phyloP scores from a whole-genome alignment of 2,329 filamentous ascomycete genomes.

The Colletotrichum sp. region DNA sequence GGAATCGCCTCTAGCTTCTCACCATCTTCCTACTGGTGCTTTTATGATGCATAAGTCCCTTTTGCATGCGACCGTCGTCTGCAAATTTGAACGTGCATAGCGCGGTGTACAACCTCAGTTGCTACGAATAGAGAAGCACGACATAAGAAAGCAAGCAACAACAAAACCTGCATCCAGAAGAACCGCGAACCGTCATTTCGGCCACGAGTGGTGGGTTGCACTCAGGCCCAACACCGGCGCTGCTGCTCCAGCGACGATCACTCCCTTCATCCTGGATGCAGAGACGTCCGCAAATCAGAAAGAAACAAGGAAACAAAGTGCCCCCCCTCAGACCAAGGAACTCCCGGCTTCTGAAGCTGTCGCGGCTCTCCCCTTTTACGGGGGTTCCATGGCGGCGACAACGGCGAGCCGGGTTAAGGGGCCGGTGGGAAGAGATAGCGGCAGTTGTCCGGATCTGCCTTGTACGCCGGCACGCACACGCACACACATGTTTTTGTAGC shows the following conservation, averaged over 20 bases:
- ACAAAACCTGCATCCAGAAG: neutral
- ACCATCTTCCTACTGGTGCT: neutral
- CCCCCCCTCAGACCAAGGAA: neutral
- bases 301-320: slow-evolving; percentile 10
- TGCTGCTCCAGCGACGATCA: neutral
- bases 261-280: neutral
- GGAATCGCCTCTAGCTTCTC: neutral
- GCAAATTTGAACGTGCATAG: neutral
- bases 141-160: neutral
- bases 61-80: neutral
- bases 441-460: slow-evolving; percentile 12
- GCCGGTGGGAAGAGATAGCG: slow-evolving; percentile 5
- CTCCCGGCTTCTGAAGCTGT: slow-evolving; percentile 6
- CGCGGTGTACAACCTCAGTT: neutral
- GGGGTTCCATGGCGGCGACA: slow-evolving; percentile 8
- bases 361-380: slow-evolving; percentile 9
- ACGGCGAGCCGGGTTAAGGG: slow-evolving; percentile 13
- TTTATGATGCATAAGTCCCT: neutral
- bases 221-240: neutral
- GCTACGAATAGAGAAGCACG: neutral
- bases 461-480: neutral
- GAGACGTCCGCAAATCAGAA: slow-evolving; percentile 7
- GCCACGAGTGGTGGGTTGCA: neutral
- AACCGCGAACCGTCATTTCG: slow-evolving; percentile 12
- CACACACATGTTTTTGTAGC: neutral